phyloP scores from a whole-genome alignment of 2,329 filamentous ascomycete species.

The Colletotrichum tanaceti region DNA sequence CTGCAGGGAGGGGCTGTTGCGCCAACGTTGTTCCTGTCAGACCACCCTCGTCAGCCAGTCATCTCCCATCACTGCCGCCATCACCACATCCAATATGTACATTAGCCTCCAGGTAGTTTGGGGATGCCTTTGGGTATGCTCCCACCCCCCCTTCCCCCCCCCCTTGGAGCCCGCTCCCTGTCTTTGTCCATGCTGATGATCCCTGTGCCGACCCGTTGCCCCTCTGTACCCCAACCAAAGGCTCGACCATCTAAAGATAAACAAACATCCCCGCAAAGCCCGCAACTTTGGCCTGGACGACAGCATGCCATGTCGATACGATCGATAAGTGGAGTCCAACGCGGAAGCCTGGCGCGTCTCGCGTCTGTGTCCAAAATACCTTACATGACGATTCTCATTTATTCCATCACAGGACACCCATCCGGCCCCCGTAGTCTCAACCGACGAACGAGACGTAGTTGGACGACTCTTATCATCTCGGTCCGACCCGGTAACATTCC shows the following conservation, averaged over 20 bases:
- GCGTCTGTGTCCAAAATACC: conserved; percentile 26
- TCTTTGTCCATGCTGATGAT: conserved; percentile 6
- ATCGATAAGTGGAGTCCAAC: background rate
- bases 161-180: conserved; percentile 19
- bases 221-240: conserved; percentile 22
- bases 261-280: conserved; percentile 32
- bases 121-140: background rate
- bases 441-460: background rate
- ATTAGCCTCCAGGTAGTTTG: background rate
- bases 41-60: conserved; percentile 10
- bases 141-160: conserved; percentile 8
- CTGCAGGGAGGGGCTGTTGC: conserved; percentile 33
- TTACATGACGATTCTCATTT: background rate
- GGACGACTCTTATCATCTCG: background rate
- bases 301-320: conserved; percentile 13
- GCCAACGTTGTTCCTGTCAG: conserved; percentile 32
- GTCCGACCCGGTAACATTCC: conserved; percentile 14
- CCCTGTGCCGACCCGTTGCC: conserved; percentile 25
- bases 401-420: too few species aligned
- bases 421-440: background rate
- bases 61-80: conserved; percentile 6
- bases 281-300: conserved; percentile 30
- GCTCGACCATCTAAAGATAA: conserved; percentile 12
- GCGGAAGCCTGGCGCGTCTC: conserved; percentile 27
- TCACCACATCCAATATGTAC: background rate